Evolutionary conservation across 2,329 filamentous ascomycete species (phyloP).

Genomic region (Rutstroemia sp.): DNA sequence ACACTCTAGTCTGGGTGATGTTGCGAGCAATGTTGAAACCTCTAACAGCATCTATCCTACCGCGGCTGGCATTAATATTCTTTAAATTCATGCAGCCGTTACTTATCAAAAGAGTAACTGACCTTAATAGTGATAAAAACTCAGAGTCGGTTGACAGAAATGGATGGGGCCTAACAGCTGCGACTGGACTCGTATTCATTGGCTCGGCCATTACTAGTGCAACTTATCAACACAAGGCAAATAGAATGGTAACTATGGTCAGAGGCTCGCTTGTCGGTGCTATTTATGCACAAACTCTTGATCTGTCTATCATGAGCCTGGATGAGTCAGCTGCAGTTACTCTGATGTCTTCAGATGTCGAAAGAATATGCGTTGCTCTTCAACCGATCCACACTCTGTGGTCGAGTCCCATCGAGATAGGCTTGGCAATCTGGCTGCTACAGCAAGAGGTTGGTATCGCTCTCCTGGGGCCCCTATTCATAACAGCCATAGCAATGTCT

Average conservation of each 20-base stretch:
- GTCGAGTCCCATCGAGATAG: slow-evolving; percentile 24
- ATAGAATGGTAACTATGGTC: slow-evolving; percentile 17
- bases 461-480: slow-evolving; percentile 17
- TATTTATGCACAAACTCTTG: slow-evolving; percentile 25
- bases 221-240: slow-evolving; percentile 17
- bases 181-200: slow-evolving; percentile 17
- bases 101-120: slow-evolving; percentile 11
- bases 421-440: slow-evolving; percentile 25
- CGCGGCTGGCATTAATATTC: slow-evolving; percentile 13
- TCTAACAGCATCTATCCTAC: slow-evolving; percentile 12
- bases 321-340: slow-evolving; percentile 19
- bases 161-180: slow-evolving; percentile 18
- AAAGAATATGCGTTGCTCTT: slow-evolving; percentile 26
- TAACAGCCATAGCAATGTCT: slow-evolving; percentile 24
- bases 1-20: slow-evolving; percentile 16
- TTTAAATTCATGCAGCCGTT: slow-evolving; percentile 18
- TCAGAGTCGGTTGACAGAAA: slow-evolving; percentile 6
- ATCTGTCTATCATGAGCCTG: slow-evolving; percentile 20
- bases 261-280: slow-evolving; percentile 23
- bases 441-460: slow-evolving; percentile 25
- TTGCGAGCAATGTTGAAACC: slow-evolving; percentile 14
- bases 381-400: slow-evolving; percentile 27
- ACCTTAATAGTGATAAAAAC: slow-evolving; percentile 3
- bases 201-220: slow-evolving; percentile 22
- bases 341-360: slow-evolving; percentile 11